Conservation (phyloP, 495 filamentous ascomycete species). For the Tuber brumale region DNA sequence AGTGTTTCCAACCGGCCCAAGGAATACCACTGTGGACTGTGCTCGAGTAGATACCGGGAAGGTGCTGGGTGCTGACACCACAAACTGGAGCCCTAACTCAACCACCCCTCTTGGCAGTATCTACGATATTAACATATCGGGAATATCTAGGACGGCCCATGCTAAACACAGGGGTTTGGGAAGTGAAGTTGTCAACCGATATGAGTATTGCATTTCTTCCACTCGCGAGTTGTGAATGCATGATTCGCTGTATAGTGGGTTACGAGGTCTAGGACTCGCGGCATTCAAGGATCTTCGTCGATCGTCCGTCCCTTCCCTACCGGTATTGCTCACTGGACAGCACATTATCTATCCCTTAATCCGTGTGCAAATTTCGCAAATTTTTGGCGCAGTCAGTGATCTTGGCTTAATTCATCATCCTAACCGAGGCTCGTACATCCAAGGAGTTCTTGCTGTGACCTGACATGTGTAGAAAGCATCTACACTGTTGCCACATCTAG, state of each 20-base stretch:
- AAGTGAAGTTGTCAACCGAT: neutral
- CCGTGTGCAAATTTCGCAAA: neutral
- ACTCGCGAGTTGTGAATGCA: neutral
- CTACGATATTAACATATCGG: neutral
- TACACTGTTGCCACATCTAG: neutral
- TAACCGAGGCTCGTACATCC: neutral
- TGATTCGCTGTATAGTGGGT: neutral
- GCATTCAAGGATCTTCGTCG: neutral
- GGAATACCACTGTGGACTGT: neutral
- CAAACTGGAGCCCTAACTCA: neutral
- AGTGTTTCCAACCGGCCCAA: constrained; percentile 1
- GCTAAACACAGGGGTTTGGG: neutral
- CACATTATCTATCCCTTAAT: constrained; percentile 1
- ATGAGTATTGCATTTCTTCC: neutral
- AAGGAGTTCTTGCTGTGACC: neutral
- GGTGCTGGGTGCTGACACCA: neutral
- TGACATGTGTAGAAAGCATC: neutral
- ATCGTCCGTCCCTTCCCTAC: neutral
- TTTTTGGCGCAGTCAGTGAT: neutral
- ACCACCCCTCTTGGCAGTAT: neutral
- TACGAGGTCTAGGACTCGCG: neutral
- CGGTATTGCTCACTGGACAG: neutral
- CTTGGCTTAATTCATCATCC: neutral
- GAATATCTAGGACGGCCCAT: neutral
- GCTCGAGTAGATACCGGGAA: neutral